Evolutionary conservation across 805 yeast species (phyloP), one percentile per base, ranked within the genome.

Genomic region (Saccharomyces eubayanus): DNA sequence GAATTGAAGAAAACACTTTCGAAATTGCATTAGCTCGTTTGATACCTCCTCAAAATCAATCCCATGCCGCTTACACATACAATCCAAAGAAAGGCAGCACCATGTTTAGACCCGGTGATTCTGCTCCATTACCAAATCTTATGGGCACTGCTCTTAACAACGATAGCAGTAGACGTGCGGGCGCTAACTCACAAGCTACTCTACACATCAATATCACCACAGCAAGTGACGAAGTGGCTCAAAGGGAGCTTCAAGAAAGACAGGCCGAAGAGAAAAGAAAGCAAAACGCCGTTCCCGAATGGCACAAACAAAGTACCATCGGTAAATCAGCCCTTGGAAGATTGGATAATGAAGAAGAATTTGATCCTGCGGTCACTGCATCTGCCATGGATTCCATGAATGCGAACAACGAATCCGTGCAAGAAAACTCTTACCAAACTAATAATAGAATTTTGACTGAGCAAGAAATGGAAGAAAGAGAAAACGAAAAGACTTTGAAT

Each of bases 251-350:
- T 62, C 78, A 75, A 65, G 83, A 83, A 61, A 74, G 80, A 65
- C 85, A 87, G 68, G 71, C 83, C 75, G 74, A 83, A 79, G 77
- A 82, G 80, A 69, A 84, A 79, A 69, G 91, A 69, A 85, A 87
- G 65, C 97, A 92, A 69, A 94, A 94, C 67, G 97, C 97, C 3
- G 77, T 94, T 60, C 99, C 99, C 6, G 85, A 94, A 29, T 94
- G 99, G 99, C 96, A 94, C 67, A 82, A 86, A 59, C 85, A 85
- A 61, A 83, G 92, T 65, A 91, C 99, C 0, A 92, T 92, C 59
- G 96, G 96, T 48, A 77, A 83, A 60, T 70, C 77, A 12, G 76
- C 78, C 3, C 68, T 81, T 55, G 87, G 84, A 54, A 78, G 74
- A 57, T 62, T 82, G 55, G 84, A 78, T 57, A 75, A 72, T 47